Evolutionary conservation across 1,284 basidiomycete species (phyloP), one percentile per base, ranked within the genome.

Genomic region (Macrocybe sp.): DNA sequence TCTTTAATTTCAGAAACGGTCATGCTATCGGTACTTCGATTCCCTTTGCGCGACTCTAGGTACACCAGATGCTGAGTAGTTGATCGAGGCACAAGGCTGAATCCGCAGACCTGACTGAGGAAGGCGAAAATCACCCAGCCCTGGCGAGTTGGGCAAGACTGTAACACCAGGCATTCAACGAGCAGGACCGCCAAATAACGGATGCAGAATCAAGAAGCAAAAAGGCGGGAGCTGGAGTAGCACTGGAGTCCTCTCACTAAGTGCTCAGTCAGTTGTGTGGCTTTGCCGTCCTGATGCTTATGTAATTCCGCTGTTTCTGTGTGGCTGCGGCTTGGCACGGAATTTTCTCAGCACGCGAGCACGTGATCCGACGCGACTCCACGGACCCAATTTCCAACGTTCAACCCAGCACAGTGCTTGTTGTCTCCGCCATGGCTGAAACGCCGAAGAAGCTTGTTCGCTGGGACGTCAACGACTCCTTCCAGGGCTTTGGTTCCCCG

Each of bases 1-100:
- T 73, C 70, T 62, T 85, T 86, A 60, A 89, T 81, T 50, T 84
- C 82, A 35, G 73, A 65, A 45, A 82, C 73, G n/a, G 76, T 73
- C 52, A 74, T 61, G 46, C 65, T 65, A 48, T 64, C 64, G 12
- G 41, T 32, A 29, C 30, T 42, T 11, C 22, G 11, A 16, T 42
- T 32, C 28, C 41, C 41, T 42, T 29, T 33, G 44, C 41, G 37
- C 16, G 40, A 30, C 11, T 12, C 38, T 11, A 49, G 33, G 43
- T 33, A 34, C 37, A 41, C 37, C 29, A 29, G 28, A 11, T 35
- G 10, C 28, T 16, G 22, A 38, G 41, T 45, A n/a, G 39, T 28
- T 44, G 32, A 41, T 28, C 35, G 12, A 16, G 4, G 7, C 2
- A 38, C 32, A 37, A 41, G 14, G 35, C 14, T 37, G 35, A 37